Evolutionary conservation across 23 red algal genomes (phyloP), one percentile per base, ranked within the genome.

Genomic region (Gracilariopsis chorda): DNA sequence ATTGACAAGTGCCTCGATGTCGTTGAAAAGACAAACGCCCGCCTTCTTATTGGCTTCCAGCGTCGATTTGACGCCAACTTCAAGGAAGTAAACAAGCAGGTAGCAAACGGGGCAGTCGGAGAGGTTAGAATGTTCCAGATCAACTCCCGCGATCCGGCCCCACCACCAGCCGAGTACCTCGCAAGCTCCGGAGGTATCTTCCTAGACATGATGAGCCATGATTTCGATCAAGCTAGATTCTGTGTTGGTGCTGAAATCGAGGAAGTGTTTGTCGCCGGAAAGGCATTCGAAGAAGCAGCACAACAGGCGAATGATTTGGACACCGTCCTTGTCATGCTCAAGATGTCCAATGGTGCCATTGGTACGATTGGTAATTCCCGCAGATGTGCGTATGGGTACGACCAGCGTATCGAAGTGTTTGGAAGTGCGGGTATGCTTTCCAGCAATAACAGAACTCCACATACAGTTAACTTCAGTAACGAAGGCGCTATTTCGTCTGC

Each of bases 321-420:
- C 77, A 94, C 92, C 37, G 88, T 86, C 35, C 63, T 98, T 28
- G 92, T 91, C 19, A 86, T 92, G 61, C 73, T 98, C 47, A 89
- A 93, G 90, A 95, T 98, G 86, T 86, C 94, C 7, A 98, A 98
- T 51, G 96, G 96, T 1, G 91, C 90, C 6, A 92, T 95, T 61
- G 93, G 96, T 29, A 95, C 93, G n/a, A 83, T 98, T 39, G 96
- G 94, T 23, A 94, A 95, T 48, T 95, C 78, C 48, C 88, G 96
- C 55, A 79, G 86, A n/a, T 93, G 87, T 56, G 75, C 92, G 41
- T 93, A 93, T 27, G 96, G 96, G 27, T 98, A 98, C 41, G 96
- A 98, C 81, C 96, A 98, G 60, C 88, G 96, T 21, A 92, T 98
- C 29, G 96, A 98, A 71, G 96, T 98, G 32, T 98, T 98, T 84